Conservation (phyloP, 192 early-diverging fungal genomes). For the Chytriomyces sp. region DNA sequence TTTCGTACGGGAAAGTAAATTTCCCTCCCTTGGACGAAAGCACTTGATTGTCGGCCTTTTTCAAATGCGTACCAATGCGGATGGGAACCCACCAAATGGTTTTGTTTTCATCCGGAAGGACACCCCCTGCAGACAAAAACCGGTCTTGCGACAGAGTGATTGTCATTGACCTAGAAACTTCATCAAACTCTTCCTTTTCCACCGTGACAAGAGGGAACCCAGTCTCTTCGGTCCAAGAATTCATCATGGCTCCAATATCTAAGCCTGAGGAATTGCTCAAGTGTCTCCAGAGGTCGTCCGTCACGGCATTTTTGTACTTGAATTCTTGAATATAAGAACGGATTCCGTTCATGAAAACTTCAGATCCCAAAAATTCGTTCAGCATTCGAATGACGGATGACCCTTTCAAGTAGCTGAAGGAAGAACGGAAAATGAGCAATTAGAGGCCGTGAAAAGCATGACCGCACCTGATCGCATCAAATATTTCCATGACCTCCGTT, state of each 20-base stretch:
- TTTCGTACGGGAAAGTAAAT: constrained; percentile 54
- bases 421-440: background rate
- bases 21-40: constrained; percentile 45
- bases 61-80: constrained; percentile 48
- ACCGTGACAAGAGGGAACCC: constrained; percentile 88
- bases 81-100: constrained; percentile 89
- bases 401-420: constrained; percentile 76
- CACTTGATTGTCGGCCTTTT: constrained; percentile 57
- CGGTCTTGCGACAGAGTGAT: constrained; percentile 77
- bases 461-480: constrained; percentile 81
- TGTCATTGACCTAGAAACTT: constrained; percentile 45
- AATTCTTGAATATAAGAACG: constrained; percentile 75
- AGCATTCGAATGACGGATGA: constrained; percentile 93
- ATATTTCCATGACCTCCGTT: constrained; percentile 88
- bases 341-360: constrained; percentile 48
- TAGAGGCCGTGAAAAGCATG: background rate
- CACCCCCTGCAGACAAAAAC: constrained; percentile 80
- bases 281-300: constrained; percentile 85
- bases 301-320: constrained; percentile 84
- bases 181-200: constrained; percentile 55
- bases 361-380: constrained; percentile 55
- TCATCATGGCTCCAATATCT: constrained; percentile 84
- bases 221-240: constrained; percentile 81
- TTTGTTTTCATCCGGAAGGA: constrained; percentile 73
- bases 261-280: constrained; percentile 76